Percentiles rank a stretch among this genome's conserved stretches.
Conservation (phyloP, 495 filamentous ascomycete genomes). For the Chaetomium tenue region DNA sequence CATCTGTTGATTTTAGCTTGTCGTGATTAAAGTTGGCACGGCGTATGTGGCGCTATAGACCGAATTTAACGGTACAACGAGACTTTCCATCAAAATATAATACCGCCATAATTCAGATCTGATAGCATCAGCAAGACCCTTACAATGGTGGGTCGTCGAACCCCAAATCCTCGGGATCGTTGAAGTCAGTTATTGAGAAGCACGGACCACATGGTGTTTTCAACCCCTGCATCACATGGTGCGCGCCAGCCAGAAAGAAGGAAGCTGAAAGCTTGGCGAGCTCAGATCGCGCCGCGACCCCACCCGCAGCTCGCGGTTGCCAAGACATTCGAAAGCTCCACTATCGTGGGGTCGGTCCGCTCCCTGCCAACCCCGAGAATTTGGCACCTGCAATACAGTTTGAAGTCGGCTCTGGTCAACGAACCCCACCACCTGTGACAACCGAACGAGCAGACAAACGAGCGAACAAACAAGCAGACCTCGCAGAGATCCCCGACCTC, state of each 20-base stretch:
- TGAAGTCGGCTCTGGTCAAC: neutral
- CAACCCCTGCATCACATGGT: slow-evolving; percentile 11
- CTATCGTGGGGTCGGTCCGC: slow-evolving; percentile 6
- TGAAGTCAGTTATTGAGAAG: slow-evolving; percentile 4
- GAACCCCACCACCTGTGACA: neutral
- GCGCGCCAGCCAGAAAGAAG: neutral
- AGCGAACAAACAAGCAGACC: too few relatives aligned
- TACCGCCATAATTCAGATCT: neutral
- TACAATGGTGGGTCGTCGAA: neutral
- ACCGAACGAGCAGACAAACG: neutral
- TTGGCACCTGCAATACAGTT: neutral
- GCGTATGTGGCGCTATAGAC: neutral
- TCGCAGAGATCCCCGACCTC: too few relatives aligned
- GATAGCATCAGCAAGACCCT: neutral
- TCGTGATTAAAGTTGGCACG: neutral
- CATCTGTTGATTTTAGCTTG: neutral
- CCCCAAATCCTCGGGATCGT: neutral
- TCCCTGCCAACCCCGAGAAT: neutral
- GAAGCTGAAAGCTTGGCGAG: slow-evolving; percentile 8
- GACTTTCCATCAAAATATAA: neutral
- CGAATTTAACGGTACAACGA: neutral
- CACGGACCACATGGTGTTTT: slow-evolving; percentile 17
- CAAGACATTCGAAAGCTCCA: neutral
- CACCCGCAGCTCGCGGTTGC: neutral
- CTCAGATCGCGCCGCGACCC: neutral